Evolutionary conservation across 2,329 filamentous ascomycete species (phyloP).

Genomic region (Fusarium caatingaense): DNA sequence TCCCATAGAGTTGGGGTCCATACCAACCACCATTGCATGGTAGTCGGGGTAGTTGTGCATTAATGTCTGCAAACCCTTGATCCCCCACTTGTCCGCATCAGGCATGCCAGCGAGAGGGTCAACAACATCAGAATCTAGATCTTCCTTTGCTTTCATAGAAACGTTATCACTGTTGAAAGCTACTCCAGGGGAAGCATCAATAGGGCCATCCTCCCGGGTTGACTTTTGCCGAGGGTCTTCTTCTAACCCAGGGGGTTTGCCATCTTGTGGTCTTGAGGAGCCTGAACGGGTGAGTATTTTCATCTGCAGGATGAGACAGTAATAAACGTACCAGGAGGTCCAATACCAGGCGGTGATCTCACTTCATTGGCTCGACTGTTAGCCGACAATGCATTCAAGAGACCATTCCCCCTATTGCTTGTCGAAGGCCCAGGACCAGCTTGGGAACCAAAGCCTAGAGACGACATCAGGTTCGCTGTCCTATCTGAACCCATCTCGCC

Average conservation of each 20-base stretch:
- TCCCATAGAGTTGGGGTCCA: conserved; percentile 68
- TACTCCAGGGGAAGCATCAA: conserved; percentile 57
- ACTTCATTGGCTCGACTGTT: conserved; percentile 63
- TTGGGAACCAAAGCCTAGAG: conserved; percentile 64
- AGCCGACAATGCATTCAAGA: conserved; percentile 72
- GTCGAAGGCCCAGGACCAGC: conserved; percentile 52
- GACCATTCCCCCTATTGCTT: conserved; percentile 66
- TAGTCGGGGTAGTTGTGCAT: conserved; percentile 74
- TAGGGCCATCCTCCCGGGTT: conserved; percentile 55
- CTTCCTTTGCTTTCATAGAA: conserved; percentile 56
- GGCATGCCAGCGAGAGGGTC: conserved; percentile 72
- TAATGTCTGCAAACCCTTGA: conserved; percentile 71
- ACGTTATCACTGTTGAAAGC: conserved; percentile 60
- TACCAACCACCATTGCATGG: conserved; percentile 68
- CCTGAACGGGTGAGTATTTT: conserved; percentile 45
- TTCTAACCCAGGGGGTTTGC: conserved; percentile 53
- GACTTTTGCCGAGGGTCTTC: conserved; percentile 61
- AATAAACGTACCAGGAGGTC: conserved; percentile 50
- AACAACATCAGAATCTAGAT: conserved; percentile 59
- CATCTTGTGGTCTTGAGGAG: conserved; percentile 57
- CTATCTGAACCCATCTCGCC: conserved; percentile 70
- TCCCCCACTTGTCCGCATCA: conserved; percentile 72
- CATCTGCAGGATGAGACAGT: neutral
- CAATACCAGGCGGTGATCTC: conserved; percentile 60
- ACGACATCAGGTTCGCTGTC: conserved; percentile 62